These are phyloP conservation scores for Thelephora ganbajun DNA, from an alignment of 768 basidiomycete genomes.

Conservation along the genomic window DNA sequence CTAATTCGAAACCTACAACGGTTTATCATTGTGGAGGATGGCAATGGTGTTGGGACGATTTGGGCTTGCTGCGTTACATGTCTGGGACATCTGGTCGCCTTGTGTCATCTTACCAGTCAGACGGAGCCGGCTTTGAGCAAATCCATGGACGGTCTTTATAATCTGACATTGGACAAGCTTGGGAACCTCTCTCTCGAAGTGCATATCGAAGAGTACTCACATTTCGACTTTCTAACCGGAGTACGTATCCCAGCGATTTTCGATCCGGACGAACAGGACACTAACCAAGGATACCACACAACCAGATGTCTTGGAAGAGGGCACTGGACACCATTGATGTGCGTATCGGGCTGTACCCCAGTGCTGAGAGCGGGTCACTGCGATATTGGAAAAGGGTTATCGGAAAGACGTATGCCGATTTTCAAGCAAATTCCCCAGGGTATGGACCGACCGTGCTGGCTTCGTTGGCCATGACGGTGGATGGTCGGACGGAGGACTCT, in stretches of 20 bases:
- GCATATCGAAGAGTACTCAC: background rate
- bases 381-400: too few species aligned
- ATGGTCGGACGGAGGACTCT: too few species aligned
- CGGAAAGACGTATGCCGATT: too few species aligned
- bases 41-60: background rate
- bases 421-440: too few species aligned
- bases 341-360: too few species aligned
- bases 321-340: too few species aligned
- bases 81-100: background rate
- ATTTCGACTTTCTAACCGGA: background rate
- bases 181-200: background rate
- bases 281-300: too few species aligned
- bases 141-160: background rate
- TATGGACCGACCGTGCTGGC: too few species aligned
- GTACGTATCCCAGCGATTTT: background rate
- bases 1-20: background rate
- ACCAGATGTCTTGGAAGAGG: too few species aligned
- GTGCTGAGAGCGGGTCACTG: too few species aligned
- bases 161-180: background rate
- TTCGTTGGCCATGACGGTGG: too few species aligned
- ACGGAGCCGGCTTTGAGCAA: background rate
- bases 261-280: too few species aligned
- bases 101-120: background rate
- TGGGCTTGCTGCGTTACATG: background rate
- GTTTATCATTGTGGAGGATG: background rate